Evolutionary conservation across 1,139 yeast genomes (phyloP), one percentile per base, ranked within the genome.

Genomic region (Scheffersomyces segobiensis): DNA sequence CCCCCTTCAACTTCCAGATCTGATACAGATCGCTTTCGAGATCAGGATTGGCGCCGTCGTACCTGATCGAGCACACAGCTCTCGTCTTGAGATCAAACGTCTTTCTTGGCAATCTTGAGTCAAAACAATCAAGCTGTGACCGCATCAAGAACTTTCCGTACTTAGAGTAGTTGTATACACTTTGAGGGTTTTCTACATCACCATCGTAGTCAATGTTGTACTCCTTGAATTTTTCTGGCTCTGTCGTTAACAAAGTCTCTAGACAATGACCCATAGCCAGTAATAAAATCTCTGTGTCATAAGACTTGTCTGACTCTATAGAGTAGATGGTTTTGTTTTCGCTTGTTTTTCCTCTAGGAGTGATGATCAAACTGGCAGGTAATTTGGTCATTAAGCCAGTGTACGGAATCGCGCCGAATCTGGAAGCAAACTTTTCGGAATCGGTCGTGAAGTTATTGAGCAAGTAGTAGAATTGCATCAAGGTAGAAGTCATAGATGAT

Each of bases 21-120:
- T 87, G 89, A 69, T 95, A 95, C 0, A 88, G 83, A 22, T 82
- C 83, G 55, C 84, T 84, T 46, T 78, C 76, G 17, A 79, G 71
- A 56, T 80, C 87, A 0, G 88, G 87, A 66, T 87, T 85, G n/a
- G 82, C 79, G 53, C 89, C 74, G 72, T 93, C 97, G 71, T 89
- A 86, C 54, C 99, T 79, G 0, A 93, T 87, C 0, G 97, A 92
- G 59, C 92, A 86, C 0, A 89, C 96, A 0, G 98, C 98, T 61
- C 99, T 78, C 0, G 98, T 91, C 67, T 95, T 95, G 59, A 95
- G 78, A 73, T 95, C 99, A 78, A 95, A 95, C 0, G 93, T 87
- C 14, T 89, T 88, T 0, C 97, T 97, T 0, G 98, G 98, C 26
- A 95, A 77, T 46, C 91, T 74, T 0, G 80, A 75, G 70, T 92